Base-by-base conservation (phyloP, 2,329 filamentous ascomycete species). In the Fusarium humuli region DNA sequence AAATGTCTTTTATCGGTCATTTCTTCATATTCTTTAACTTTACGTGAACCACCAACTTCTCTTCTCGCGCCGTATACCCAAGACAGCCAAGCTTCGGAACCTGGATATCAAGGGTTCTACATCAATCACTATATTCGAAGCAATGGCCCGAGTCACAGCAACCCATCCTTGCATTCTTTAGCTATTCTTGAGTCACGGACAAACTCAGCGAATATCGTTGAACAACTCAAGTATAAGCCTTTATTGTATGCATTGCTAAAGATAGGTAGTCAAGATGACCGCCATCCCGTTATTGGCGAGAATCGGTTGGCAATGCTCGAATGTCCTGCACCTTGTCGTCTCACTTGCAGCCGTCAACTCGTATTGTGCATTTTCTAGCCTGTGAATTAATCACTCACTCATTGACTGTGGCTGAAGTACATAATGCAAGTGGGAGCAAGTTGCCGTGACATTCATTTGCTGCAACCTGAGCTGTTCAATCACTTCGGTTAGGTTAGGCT, bases 271-370 rank as follows among this genome's bases (percentile, higher is more conserved):
- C 48, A 53, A 47, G 47, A 65, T 55, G 68, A 25, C 29, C 37
- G 29, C 41, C 30, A 46, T 40, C 55, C 46, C 44, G 25, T 41
- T 37, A 61, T 71, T 69, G 68, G 60, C 48, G 56, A 69, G 53
- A 45, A 58, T 69, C 47, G 58, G 32, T 52, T 57, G 67, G 67
- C 14, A 34, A 61, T 66, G 42, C 55, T 68, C 45, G 45, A 49
- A 48, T 58, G 25, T 52, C 20, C 42, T 45, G 42, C 46, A 46
- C 27, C 20, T 42, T 16, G 50, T 58, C 57, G 68, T 71, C 48
- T 71, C 56, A 71, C 60, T 53, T 40, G 50, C 53, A 66, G 57
- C 50, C 53, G 64, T 67, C 64, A 52, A 69, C 40, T 49, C 56
- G 22, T 59, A 52, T 45, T 45, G 27, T 57, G 20, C 41, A 40